Conservation (phyloP, 306 rosid species). For the peach (Prunus persica) region DNA sequence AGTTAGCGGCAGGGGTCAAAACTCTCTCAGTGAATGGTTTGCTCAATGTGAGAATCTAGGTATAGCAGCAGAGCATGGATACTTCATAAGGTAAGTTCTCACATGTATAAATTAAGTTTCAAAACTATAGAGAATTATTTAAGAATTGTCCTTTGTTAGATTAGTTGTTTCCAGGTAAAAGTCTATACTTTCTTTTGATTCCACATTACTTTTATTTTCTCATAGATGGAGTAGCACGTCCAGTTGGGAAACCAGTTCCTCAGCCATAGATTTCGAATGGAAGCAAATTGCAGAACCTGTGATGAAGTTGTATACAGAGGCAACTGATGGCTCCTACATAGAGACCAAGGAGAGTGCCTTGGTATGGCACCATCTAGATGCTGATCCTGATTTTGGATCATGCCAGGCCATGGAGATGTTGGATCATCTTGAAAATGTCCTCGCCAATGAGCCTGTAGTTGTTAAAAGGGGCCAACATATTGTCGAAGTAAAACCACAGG, state of each 20-base stretch:
- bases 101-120: not conserved
- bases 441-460: conserved; percentile 64
- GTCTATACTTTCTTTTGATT: conserved; percentile 5
- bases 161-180: conserved; percentile 5
- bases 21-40: conserved; percentile 64
- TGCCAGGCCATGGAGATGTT: conserved; percentile 67
- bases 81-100: conserved; percentile 56
- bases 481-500: conserved; percentile 73
- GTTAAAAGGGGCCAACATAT: conserved; percentile 60
- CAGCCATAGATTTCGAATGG: conserved; percentile 41
- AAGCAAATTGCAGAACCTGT: conserved; percentile 63
- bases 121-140: not conserved
- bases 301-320: conserved; percentile 57
- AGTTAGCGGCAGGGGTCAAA: conserved; percentile 75
- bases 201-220: conserved; percentile 16
- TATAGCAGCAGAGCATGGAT: conserved; percentile 93
- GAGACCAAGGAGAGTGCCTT: conserved; percentile 73
- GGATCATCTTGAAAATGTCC: conserved; percentile 62
- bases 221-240: conserved; percentile 64
- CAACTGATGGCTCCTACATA: conserved; percentile 62
- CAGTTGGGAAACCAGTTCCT: conserved; percentile 52
- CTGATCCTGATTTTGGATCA: conserved; percentile 57
- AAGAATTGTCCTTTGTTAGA: too few species aligned
- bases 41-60: conserved; percentile 76
- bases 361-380: conserved; percentile 67